A percentile compares a stretch with the other conserved stretches of the same genome.
phyloP scores from a whole-genome alignment of 2,329 filamentous ascomycete genomes.

The Microcyclosporella mali region DNA sequence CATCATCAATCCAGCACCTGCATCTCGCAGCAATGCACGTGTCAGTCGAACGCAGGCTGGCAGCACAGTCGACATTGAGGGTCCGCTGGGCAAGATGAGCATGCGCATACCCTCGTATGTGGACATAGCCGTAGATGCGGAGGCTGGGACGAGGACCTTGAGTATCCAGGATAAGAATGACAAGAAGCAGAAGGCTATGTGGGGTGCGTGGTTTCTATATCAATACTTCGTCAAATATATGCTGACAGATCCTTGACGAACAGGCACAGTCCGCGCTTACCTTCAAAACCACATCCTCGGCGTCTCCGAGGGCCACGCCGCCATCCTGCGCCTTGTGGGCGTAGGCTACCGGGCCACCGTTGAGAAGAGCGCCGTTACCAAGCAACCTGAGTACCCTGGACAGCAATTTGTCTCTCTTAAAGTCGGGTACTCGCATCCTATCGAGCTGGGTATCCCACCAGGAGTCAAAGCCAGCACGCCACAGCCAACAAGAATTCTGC shows the following conservation, averaged over 20 bases:
- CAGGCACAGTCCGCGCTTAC: constrained; percentile 84
- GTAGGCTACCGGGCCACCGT: constrained; percentile 91
- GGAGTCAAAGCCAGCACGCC: constrained; percentile 83
- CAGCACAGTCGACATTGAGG: constrained; percentile 67
- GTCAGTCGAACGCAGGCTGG: constrained; percentile 56
- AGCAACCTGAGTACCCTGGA: constrained; percentile 61
- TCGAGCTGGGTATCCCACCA: constrained; percentile 76
- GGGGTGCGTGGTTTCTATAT: constrained; percentile 59
- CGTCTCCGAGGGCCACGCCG: constrained; percentile 92
- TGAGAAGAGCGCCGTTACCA: constrained; percentile 67
- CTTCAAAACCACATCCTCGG: constrained; percentile 86
- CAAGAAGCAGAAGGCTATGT: constrained; percentile 85
- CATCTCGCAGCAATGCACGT: constrained; percentile 49
- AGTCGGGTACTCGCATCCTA: constrained; percentile 92
- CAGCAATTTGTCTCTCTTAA: constrained; percentile 90
- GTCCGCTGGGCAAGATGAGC: constrained; percentile 73
- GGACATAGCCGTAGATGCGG: constrained; percentile 60
- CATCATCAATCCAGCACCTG: constrained; percentile 55
- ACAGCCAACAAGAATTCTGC: constrained; percentile 80
- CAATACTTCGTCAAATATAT: neutral
- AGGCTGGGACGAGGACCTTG: constrained; percentile 58
- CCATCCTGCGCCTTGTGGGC: constrained; percentile 85
- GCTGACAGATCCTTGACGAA: neutral
- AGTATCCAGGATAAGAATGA: constrained; percentile 61
- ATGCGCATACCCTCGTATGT: constrained; percentile 77